Percentiles rank a stretch among this genome's conserved stretches.
Evolutionary conservation across 202 grass and related monocot species (phyloP).

Genomic region (Carex sylvatica): DNA sequence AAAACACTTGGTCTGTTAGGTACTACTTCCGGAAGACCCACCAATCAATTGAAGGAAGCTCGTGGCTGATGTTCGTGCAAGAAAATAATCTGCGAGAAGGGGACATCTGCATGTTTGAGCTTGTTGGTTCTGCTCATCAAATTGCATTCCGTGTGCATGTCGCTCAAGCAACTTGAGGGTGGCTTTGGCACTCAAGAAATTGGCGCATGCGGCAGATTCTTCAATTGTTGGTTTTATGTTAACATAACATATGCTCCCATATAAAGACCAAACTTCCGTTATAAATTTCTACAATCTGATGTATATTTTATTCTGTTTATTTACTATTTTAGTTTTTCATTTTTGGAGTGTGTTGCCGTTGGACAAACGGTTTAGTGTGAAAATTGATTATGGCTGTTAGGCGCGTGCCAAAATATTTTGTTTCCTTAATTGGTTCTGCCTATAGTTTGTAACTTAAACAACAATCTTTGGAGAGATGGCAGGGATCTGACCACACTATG

Average conservation of each 20-base stretch:
- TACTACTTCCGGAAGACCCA: background rate
- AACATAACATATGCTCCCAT: background rate
- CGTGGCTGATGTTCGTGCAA: conserved; percentile 33
- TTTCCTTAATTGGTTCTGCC: background rate
- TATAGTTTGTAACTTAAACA: background rate
- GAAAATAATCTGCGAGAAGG: conserved; percentile 42
- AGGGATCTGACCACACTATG: too few relatives aligned
- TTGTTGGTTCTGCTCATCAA: conserved; percentile 9
- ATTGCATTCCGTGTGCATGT: conserved; percentile 37
- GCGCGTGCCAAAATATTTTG: background rate
- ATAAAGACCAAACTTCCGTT: background rate
- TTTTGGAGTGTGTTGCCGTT: background rate
- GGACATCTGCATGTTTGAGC: conserved; percentile 47
- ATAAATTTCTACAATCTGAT: background rate
- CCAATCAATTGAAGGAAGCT: background rate
- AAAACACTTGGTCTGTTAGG: conserved; percentile 21
- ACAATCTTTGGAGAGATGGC: too few relatives aligned
- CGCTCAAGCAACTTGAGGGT: conserved; percentile 12
- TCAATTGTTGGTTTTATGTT: background rate
- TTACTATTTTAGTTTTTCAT: background rate
- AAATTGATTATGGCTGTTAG: background rate
- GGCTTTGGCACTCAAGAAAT: too few relatives aligned
- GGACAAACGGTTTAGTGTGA: background rate
- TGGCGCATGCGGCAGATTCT: background rate
- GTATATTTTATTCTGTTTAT: background rate